phyloP scores from a whole-genome alignment of 257 asterid species.

The Lycium barbarum region DNA sequence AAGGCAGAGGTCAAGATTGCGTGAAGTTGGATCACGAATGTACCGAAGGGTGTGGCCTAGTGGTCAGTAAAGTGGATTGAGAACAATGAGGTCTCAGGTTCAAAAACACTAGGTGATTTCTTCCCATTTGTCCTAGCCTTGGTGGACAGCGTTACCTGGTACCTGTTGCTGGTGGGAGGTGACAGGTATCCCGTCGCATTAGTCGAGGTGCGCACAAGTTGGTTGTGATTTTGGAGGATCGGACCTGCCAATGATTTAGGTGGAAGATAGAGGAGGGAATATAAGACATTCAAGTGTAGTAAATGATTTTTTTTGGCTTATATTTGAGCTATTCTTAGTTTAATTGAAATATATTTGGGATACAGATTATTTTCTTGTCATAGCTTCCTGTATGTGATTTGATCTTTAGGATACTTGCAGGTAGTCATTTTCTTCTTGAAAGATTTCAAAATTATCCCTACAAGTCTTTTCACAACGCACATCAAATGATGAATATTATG shows the following conservation, averaged over 20 bases:
- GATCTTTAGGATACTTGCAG: background rate
- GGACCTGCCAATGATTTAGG: background rate
- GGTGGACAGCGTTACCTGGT: no score
- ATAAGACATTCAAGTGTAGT: constrained; percentile 9
- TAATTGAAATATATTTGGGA: background rate
- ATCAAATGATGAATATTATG: background rate
- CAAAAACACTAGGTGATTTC: no score
- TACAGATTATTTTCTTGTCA: background rate
- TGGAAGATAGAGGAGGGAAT: constrained; percentile 23
- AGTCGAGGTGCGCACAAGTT: no score
- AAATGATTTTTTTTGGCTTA: constrained; percentile 15
- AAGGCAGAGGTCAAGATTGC: background rate
- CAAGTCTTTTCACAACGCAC: background rate
- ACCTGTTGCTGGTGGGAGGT: no score
- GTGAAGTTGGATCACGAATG: constrained; percentile 2
- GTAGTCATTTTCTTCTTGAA: background rate
- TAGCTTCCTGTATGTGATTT: background rate
- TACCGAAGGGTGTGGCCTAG: background rate
- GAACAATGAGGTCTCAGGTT: no score
- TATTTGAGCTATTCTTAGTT: constrained; percentile 1
- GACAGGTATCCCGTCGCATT: no score
- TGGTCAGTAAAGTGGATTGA: no score
- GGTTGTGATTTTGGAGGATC: constrained; percentile 15
- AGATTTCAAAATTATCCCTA: background rate
- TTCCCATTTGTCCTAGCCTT: no score